phyloP scores from a whole-genome alignment of 73 alveolate genomes.

The Breviolum minutum region DNA sequence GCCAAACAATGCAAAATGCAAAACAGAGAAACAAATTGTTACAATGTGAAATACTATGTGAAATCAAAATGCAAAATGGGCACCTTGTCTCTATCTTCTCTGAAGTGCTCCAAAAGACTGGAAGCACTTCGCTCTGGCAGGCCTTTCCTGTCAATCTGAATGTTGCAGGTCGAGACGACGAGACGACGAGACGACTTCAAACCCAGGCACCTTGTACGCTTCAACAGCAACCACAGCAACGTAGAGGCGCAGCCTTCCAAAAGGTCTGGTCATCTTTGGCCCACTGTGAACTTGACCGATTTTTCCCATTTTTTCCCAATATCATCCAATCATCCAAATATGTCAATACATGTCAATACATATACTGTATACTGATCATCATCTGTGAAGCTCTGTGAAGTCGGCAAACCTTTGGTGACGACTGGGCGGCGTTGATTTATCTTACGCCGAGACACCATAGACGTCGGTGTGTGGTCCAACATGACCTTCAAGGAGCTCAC shows the following conservation, averaged over 20 bases:
- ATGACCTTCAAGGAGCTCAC: conserved; percentile 53
- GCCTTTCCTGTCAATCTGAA: conserved; percentile 43
- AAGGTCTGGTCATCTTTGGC: too few relatives aligned
- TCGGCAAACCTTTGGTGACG: too few relatives aligned
- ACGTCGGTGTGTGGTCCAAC: conserved; percentile 79
- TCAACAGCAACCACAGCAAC: conserved; percentile 83
- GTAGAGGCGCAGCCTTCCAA: conserved; percentile 61
- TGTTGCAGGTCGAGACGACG: not conserved
- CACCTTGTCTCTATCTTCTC: not conserved
- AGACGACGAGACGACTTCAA: not conserved
- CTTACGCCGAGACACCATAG: conserved; percentile 24
- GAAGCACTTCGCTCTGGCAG: conserved; percentile 41
- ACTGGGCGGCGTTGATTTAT: too few relatives aligned
- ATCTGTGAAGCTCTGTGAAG: too few relatives aligned
- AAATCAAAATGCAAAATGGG: too few relatives aligned
- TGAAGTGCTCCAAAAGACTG: not conserved
- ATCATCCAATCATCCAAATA: too few relatives aligned
- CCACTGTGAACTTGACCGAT: too few relatives aligned
- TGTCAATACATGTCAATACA: too few relatives aligned
- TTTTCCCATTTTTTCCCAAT: not conserved
- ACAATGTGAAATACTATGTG: too few relatives aligned
- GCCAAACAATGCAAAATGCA: not conserved
- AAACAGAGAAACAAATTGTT: not conserved
- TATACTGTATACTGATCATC: too few relatives aligned
- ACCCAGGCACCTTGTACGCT: conserved; percentile 44